phyloP scores from a whole-genome alignment of 345 rosid genomes.

The Clausena lansium region DNA sequence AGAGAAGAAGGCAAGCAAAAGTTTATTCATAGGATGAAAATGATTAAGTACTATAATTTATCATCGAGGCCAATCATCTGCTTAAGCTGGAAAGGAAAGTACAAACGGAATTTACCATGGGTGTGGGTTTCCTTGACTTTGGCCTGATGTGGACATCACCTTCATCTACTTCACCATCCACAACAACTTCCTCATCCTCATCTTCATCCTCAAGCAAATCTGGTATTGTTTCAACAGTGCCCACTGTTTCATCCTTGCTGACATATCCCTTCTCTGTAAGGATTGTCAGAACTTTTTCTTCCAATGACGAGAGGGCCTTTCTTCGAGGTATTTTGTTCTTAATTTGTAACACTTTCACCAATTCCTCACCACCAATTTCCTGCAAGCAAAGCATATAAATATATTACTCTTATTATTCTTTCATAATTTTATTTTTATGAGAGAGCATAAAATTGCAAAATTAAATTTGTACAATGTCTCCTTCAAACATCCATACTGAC shows the following conservation, averaged over 20 bases:
- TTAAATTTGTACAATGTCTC: background rate
- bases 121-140: constrained; percentile 57
- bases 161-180: constrained; percentile 98
- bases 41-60: background rate
- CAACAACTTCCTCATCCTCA: constrained; percentile 95
- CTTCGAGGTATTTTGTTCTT: constrained; percentile 81
- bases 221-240: constrained; percentile 55
- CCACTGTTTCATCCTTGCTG: constrained; percentile 47
- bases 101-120: constrained; percentile 52
- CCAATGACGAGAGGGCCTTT: constrained; percentile 77
- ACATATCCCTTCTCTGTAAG: constrained; percentile 92
- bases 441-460: background rate
- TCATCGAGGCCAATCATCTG: background rate
- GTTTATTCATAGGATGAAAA: background rate
- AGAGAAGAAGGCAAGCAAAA: background rate
- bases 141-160: constrained; percentile 98
- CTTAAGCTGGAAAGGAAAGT: background rate
- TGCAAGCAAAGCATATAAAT: constrained; percentile 27
- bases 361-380: constrained; percentile 89
- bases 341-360: constrained; percentile 73
- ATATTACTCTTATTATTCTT: background rate
- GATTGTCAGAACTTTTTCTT: constrained; percentile 71
- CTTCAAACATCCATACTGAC: background rate
- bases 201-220: constrained; percentile 89
- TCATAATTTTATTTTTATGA: too few species aligned